These are phyloP conservation scores for Manihot esculenta DNA, from an alignment of 441 rosid genomes.

Conservation along the genomic window DNA sequence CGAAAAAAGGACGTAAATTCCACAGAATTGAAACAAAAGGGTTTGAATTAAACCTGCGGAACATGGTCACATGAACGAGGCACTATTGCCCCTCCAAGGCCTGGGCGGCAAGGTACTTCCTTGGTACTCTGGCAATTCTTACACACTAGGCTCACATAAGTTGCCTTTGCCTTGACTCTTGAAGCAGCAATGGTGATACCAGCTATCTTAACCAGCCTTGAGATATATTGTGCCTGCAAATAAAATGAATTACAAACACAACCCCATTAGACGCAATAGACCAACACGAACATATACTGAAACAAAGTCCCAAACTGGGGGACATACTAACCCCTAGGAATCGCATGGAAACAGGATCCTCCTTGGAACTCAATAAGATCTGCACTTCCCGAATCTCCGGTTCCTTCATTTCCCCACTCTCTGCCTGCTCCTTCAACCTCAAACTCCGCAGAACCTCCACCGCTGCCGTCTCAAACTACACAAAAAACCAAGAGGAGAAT, in stretches of 20 bases:
- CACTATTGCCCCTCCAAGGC: constrained; percentile 97
- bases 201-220: constrained; percentile 77
- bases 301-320: neutral
- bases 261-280: neutral
- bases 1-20: neutral
- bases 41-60: constrained; percentile 62
- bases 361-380: constrained; percentile 77
- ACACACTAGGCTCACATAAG: constrained; percentile 79
- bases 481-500: neutral
- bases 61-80: constrained; percentile 90
- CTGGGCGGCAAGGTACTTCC: constrained; percentile 85
- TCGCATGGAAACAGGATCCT: constrained; percentile 81
- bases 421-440: constrained; percentile 70
- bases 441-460: constrained; percentile 77
- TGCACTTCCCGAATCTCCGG: constrained; percentile 65
- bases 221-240: constrained; percentile 77
- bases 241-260: neutral
- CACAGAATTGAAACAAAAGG: neutral
- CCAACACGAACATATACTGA: neutral
- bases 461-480: constrained; percentile 88
- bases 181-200: constrained; percentile 98
- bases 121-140: constrained; percentile 78
- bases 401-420: constrained; percentile 85
- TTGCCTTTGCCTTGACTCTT: constrained; percentile 92
- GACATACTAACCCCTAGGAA: constrained; percentile 63